Evolutionary conservation across 2,329 filamentous ascomycete species (phyloP), one percentile per base, ranked within the genome.

Genomic region (Dactylellina drechsleri): DNA sequence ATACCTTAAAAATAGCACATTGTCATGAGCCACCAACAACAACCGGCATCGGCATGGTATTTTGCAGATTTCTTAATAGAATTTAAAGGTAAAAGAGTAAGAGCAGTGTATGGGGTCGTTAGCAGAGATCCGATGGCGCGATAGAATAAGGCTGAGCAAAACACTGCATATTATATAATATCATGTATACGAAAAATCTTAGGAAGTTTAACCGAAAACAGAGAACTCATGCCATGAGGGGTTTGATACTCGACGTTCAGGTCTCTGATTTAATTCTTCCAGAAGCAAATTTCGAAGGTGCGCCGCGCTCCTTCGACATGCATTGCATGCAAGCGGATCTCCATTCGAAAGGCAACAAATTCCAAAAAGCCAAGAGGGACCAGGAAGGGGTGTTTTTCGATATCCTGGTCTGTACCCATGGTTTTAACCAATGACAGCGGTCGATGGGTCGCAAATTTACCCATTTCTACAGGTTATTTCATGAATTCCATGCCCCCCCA

Each of bases 361-460:
- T 23, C 2, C 23, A 23, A 23, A 23, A 23, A 23, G 23, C 23
- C 23, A 23, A 36, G 20, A 58, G 36, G 49, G 13, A 20, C 15
- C 40, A 49, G 45, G 16, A n/a, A 45, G 56, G 56, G 52, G 23
- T 45, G 41, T 49, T 68, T 56, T 68, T 68, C 56, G 65, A 68
- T 68, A 56, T 59, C n/a, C 56, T 56, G 23, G 20, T 36, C 31
- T 36, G 31, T 31, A 28, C 45, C 36, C 47, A 16, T 28, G 16
- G 2, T 59, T 28, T 36, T 18, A 45, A 45, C 70, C 62, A 67
- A 74, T 74, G 40, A 56, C 26, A 43, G 5, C 40, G 40, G 23
- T 16, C 31, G 65, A 60, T 45, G n/a, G 50, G 26, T 74, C 70
- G 70, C 70, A 74, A 74, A 57, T 36, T 67, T 61, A 18, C 40